Base-by-base conservation (phyloP, 2,329 filamentous ascomycete species). In the Colletotrichum sp. region DNA sequence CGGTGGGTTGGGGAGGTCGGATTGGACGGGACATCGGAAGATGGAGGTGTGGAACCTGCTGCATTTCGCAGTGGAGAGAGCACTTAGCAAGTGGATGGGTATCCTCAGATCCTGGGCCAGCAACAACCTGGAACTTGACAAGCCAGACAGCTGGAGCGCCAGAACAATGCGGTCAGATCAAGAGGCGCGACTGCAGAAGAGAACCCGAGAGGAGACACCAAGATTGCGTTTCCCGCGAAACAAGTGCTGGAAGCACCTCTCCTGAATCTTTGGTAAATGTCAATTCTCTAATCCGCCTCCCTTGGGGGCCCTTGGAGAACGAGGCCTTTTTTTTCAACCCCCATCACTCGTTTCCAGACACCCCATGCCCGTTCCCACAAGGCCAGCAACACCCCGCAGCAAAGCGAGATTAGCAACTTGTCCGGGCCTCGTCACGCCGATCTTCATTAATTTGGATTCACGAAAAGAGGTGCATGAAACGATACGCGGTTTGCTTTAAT, bases 331-430 rank as follows among this genome's bases (percentile, higher is more conserved):
- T 16, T 39, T 59, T 12, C 44, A 52, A 52, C 28, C 18, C 26
- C 26, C 18, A 15, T 32, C 39, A 22, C 28, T 22, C 26, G 24
- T n/a, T 44, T 62, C 59, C 13, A 3, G 8, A 22, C 4, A 5
- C 15, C 30, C 30, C 44, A 52, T 52, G 44, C 24, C 15, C 13
- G 36, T 64, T 57, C 48, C 48, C 65, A 22, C 65, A 57, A 59
- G n/a, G 22, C 65, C 30, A 22, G 44, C 64, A 13, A 52, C 55
- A 63, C 36, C 68, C 68, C 28, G 39, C 36, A 52, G 57, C 32
- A 60, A 73, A 76, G 74, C 74, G 74, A 76, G 44, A 76, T 76
- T 64, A 52, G 44, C 64, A 73, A 28, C 74, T 34, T 52, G 55
- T 65, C 30, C 30, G 28, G 48, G 70, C 44, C 66, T 60, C 57